These are phyloP conservation scores for Echinosophora koreensis DNA, from an alignment of 306 rosid species.

Conservation along the genomic window DNA sequence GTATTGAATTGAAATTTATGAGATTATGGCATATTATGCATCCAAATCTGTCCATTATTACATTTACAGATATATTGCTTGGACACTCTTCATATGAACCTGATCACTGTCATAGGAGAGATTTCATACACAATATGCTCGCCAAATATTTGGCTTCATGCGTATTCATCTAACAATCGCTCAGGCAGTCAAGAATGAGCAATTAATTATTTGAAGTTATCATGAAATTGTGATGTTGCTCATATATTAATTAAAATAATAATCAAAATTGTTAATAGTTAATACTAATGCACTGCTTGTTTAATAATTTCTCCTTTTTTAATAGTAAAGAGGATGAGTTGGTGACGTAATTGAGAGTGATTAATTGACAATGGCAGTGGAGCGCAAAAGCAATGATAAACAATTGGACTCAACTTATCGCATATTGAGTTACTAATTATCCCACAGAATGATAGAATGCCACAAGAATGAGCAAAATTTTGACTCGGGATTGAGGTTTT, in stretches of 20 bases:
- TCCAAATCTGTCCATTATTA: too few species aligned
- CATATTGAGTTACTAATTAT: too few species aligned
- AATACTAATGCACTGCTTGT: too few species aligned
- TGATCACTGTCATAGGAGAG: neutral
- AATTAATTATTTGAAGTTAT: neutral
- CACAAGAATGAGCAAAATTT: neutral
- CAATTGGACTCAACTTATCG: neutral
- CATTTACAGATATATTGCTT: neutral
- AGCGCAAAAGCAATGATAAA: neutral
- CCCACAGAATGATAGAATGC: neutral
- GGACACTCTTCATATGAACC: neutral
- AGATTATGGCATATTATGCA: neutral
- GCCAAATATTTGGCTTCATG: too few species aligned
- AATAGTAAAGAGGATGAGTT: neutral
- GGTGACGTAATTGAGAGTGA: neutral
- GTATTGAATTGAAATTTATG: conserved; percentile 3
- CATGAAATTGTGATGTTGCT: neutral
- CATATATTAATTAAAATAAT: neutral
- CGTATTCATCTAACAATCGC: too few species aligned
- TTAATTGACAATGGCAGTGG: neutral
- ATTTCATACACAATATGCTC: neutral
- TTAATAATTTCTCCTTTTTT: neutral
- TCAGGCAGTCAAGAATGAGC: neutral
- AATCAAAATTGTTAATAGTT: too few species aligned
- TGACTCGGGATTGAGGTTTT: neutral